Evolutionary conservation across 23 red algal species (phyloP), one percentile per base, ranked within the genome.

Genomic region (Gracilaria caudata): DNA sequence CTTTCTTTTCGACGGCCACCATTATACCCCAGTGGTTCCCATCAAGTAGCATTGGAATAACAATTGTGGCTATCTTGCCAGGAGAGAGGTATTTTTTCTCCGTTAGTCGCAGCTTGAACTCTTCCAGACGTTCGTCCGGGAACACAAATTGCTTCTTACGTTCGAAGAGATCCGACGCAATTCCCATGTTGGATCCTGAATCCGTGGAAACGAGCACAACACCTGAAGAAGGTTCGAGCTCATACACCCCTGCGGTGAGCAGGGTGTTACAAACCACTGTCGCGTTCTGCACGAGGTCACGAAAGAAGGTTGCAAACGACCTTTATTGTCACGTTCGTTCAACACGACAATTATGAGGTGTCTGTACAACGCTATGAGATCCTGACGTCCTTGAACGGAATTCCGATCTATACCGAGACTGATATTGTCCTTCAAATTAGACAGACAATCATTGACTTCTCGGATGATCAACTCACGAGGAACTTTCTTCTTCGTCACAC

Each of bases 221-320:
- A 34, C 60, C 32, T 17, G 2, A 7, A 1, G 25, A 4, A 32
- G 60, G 60, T 23, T 65, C 60, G n/a, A 28, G 13, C 14, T 65
- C 60, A 32, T 65, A 65, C 32, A 65, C 32, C 9, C 60, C 32
- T 28, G 26, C 60, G 2, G 60, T 65, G 10, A 65, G 24, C 24
- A 65, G 32, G 10, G 60, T 65, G 25, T 65, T 65, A 32, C 60
- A 65, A 65, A 65, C 60, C 60, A 61, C 57, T 61, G 7, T 10
- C 23, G 11, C 29, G 2, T 32, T 35, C 32, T 14, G 60, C 26
- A 65, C 1, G 3, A 16, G 1, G 32, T 7, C 2, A 65, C 24
- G 29, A 65, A 65, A 3, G 60, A 65, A 17, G 60, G 60, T 1
- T 2, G 2, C 3, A 65, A 65, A 17, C 7, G 2, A 16, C 49